A percentile compares a stretch with the other conserved stretches of the same genome.
Conservation (phyloP, 139 green algal species). For the Nannochloris sp. region DNA sequence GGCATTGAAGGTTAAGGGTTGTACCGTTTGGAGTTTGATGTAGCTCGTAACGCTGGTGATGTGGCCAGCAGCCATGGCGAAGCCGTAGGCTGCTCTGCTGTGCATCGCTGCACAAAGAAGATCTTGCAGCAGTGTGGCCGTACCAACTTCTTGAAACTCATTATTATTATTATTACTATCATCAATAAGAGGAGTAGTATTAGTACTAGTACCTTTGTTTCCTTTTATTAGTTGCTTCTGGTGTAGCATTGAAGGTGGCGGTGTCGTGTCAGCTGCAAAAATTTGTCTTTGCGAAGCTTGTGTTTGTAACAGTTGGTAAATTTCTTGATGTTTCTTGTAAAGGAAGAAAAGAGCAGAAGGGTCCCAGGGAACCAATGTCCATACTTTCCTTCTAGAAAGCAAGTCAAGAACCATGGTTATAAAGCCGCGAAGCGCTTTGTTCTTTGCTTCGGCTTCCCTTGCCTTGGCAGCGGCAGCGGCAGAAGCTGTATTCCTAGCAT, state of each 20-base stretch:
- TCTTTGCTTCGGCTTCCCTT: constrained; percentile 10
- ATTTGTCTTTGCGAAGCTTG: constrained; percentile 13
- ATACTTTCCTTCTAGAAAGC: constrained; percentile 24
- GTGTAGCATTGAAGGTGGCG: constrained; percentile 10
- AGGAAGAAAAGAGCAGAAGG: constrained; percentile 26
- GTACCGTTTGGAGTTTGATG: constrained; percentile 40
- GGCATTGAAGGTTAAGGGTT: constrained; percentile 36
- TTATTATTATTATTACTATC: not conserved
- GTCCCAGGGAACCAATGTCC: constrained; percentile 38
- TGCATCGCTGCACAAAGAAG: constrained; percentile 42
- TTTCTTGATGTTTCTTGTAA: constrained; percentile 28
- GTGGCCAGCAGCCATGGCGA: constrained; percentile 39
- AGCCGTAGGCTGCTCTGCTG: constrained; percentile 45
- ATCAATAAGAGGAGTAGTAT: not conserved
- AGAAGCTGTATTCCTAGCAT: not conserved
- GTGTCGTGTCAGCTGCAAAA: constrained; percentile 14
- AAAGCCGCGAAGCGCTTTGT: constrained; percentile 24
- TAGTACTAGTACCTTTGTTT: constrained; percentile 3
- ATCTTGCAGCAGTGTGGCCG: constrained; percentile 12
- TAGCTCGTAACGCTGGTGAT: constrained; percentile 31
- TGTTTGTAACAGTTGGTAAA: constrained; percentile 19
- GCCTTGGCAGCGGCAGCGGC: not conserved
- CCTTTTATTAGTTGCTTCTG: constrained; percentile 5
- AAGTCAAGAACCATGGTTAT: constrained; percentile 30
- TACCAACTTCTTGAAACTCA: not conserved